Conservation (phyloP, 1,139 yeast genomes). For the Blastobotrys proliferans region DNA sequence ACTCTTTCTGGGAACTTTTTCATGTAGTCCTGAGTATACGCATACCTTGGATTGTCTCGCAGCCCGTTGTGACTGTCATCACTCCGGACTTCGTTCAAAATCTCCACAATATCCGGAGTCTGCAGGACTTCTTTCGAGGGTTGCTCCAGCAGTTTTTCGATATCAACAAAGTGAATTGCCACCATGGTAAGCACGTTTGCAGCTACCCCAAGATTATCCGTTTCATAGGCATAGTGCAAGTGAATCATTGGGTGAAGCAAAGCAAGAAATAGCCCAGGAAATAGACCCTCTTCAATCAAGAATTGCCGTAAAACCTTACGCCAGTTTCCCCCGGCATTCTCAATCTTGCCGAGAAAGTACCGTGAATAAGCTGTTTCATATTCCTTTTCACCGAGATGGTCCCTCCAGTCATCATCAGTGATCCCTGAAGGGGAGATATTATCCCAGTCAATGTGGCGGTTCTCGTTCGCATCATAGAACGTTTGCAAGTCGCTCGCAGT, state of each 20-base stretch:
- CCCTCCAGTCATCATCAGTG: conserved; percentile 32
- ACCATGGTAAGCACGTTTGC: conserved; percentile 30
- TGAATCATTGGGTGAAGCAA: conserved; percentile 34
- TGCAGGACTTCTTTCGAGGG: not conserved
- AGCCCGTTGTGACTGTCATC: conserved; percentile 21
- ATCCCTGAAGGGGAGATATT: conserved; percentile 34
- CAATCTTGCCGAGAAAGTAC: conserved; percentile 31
- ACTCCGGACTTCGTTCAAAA: conserved; percentile 22
- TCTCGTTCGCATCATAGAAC: conserved; percentile 24
- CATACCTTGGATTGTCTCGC: not conserved
- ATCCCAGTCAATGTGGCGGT: conserved; percentile 26
- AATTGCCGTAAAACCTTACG: conserved; percentile 22
- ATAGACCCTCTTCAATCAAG: conserved; percentile 13
- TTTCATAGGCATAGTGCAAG: conserved; percentile 34
- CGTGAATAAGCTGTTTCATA: conserved; percentile 33
- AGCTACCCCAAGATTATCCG: conserved; percentile 31
- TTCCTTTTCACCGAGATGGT: conserved; percentile 26
- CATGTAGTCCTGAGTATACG: not conserved
- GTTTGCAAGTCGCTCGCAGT: conserved; percentile 23
- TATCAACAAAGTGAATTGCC: conserved; percentile 12
- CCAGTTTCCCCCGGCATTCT: conserved; percentile 31
- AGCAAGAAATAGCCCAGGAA: conserved; percentile 28
- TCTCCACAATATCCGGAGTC: conserved; percentile 17
- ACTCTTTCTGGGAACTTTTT: conserved; percentile 16
- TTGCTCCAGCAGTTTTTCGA: too few species aligned